Evolutionary conservation across 179 eudicot genomes (phyloP).

Genomic region (Drosera spatulata): DNA sequence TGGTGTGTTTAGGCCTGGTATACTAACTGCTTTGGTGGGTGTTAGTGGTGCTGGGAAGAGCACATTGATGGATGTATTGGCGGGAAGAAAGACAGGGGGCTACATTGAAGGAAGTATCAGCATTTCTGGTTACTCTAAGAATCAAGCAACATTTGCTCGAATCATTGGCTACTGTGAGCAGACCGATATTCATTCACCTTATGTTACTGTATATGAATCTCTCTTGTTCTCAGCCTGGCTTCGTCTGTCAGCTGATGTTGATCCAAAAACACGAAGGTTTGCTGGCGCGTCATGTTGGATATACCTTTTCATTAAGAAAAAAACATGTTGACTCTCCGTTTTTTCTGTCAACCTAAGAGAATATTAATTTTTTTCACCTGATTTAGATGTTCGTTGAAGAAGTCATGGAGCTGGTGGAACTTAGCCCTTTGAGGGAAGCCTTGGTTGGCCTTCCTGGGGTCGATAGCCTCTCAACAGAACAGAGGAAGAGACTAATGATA

Average conservation of each 20-base stretch:
- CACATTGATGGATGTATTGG: neutral
- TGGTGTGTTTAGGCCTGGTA: neutral
- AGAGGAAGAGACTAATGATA: neutral
- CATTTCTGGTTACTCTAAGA: neutral
- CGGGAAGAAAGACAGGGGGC: neutral
- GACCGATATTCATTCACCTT: no score
- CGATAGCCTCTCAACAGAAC: conserved; percentile 28
- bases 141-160: neutral
- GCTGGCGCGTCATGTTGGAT: no score
- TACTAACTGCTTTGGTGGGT: neutral
- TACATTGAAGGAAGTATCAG: neutral
- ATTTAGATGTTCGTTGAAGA: conserved; percentile 25
- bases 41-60: neutral
- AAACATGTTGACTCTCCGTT: no score
- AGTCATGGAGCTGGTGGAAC: conserved; percentile 1
- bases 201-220: neutral
- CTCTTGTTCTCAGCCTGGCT: neutral
- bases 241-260: neutral
- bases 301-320: no score
- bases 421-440: conserved; percentile 14
- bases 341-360: no score
- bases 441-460: conserved; percentile 27
- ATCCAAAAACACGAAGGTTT: neutral
- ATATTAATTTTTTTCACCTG: no score
- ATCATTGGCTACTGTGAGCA: neutral